Percentiles rank a stretch among this genome's conserved stretches.
These are phyloP conservation scores for Pholiota conissans DNA, from an alignment of 768 basidiomycete species.

Conservation along the genomic window DNA sequence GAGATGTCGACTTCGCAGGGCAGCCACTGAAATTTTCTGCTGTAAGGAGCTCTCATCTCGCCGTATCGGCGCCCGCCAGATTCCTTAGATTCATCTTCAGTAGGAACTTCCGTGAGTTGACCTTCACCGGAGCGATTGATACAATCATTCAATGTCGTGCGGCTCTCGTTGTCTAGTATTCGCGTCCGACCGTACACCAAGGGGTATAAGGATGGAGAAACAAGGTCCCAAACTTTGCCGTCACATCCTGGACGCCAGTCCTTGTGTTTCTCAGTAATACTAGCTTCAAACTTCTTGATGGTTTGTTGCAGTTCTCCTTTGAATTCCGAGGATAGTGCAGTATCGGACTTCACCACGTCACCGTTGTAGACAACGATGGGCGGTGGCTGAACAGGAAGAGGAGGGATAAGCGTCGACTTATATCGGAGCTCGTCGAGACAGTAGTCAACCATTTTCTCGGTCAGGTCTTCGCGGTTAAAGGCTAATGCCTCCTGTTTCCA, in stretches of 20 bases:
- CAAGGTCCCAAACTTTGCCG: constrained; percentile 42
- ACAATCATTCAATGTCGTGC: constrained; percentile 22
- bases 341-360: constrained; percentile 33
- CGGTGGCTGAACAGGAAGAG: constrained; percentile 1
- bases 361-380: constrained; percentile 25
- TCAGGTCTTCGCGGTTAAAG: constrained; percentile 19
- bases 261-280: too few relatives aligned
- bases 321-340: constrained; percentile 26
- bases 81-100: neutral
- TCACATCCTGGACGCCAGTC: too few relatives aligned
- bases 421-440: constrained; percentile 28
- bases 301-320: constrained; percentile 23
- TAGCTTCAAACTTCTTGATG: constrained; percentile 31
- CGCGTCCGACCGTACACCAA: constrained; percentile 35
- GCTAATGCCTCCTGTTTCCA: constrained; percentile 25
- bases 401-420: constrained; percentile 16
- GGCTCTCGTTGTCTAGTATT: constrained; percentile 17
- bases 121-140: constrained; percentile 24
- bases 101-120: constrained; percentile 6
- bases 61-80: too few relatives aligned
- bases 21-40: constrained; percentile 27
- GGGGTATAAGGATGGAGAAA: constrained; percentile 45
- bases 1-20: constrained; percentile 31
- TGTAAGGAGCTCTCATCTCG: constrained; percentile 17
- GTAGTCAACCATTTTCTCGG: constrained; percentile 24